Base-by-base conservation (phyloP, 371 early-diverging fungal species). In the Dinochytrium kinnereticum region DNA sequence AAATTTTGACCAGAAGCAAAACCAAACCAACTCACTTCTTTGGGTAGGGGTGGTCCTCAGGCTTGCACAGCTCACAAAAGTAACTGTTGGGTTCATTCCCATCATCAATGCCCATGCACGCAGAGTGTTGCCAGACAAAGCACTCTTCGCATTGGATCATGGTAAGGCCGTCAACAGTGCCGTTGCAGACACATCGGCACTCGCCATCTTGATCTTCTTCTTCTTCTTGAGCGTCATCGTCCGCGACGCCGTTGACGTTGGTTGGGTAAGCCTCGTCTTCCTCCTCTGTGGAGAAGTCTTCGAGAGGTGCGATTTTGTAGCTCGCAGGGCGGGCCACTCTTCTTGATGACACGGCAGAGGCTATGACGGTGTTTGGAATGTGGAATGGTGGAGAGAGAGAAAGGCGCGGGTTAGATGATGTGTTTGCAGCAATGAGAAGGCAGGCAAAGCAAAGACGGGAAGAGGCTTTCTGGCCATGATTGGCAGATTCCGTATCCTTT, bases 61-160 rank as follows among this genome's bases (percentile, higher is more conserved):
- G 91, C 28, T 86, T 73, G 81, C 97, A 97, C 68, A 81, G 76
- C 67, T 96, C 95, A 72, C 97, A 97, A 10, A 90, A 82, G 76
- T 95, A 97, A 40, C 86, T 80, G 53, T 95, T 94, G 7, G 97
- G 96, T 24, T 93, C 88, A 65, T 85, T 85, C 65, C 85, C 83
- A 59, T 89, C 84, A 49, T 82, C 81, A 31, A 91, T 85, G 34
- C 86, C 86, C 28, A 98, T 91, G 80, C 98, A 98, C 39, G 87
- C 88, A 1, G 89, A 91, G 81, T 98, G 98, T 79, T 98, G 98
- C 98, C 98, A 98, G 1, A 94, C 95, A 1, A 88, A 76, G 82
- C 98, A 98, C 51, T 86, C 81, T 61, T 98, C 98, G 82, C 98
- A 98, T 75, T 97, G 96, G 59, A 99, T n/a, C n/a, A 95, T 98